A percentile compares a stretch with the other conserved stretches of the same genome.
Conservation (phyloP, 345 rosid genomes). For the Mangifera indica region DNA sequence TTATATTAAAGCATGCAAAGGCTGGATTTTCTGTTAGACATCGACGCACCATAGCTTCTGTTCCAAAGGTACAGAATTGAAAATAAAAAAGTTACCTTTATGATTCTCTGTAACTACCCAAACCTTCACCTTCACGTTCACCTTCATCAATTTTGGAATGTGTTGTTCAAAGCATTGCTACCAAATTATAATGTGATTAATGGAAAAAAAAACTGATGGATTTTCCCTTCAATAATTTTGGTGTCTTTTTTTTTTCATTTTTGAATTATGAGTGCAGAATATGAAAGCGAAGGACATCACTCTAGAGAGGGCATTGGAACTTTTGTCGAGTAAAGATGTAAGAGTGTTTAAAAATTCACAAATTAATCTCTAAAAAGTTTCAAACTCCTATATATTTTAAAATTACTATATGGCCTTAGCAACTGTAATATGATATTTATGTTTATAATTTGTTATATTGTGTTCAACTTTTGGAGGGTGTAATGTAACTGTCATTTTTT, state of each 20-base stretch:
- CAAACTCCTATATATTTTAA: too few relatives aligned
- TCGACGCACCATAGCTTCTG: conserved; percentile 71
- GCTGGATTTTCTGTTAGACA: conserved; percentile 66
- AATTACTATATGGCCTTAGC: too few relatives aligned
- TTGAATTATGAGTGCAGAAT: conserved; percentile 45
- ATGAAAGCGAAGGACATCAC: conserved; percentile 55
- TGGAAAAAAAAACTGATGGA: background rate
- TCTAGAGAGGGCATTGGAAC: conserved; percentile 70
- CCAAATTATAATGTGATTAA: background rate
- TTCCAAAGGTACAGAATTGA: conserved; percentile 70
- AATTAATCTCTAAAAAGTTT: too few relatives aligned
- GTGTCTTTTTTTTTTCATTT: conserved; percentile 2
- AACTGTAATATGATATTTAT: too few relatives aligned
- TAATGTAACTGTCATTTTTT: too few relatives aligned
- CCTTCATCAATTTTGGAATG: background rate
- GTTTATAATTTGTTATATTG: too few relatives aligned
- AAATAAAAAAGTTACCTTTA: background rate
- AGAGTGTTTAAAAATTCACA: too few relatives aligned
- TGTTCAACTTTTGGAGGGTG: too few relatives aligned
- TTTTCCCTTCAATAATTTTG: background rate
- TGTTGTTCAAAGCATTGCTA: background rate
- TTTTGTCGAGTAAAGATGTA: conserved; percentile 59
- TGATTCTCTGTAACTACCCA: background rate
- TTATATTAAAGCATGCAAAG: conserved; percentile 61
- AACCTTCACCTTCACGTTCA: too few relatives aligned